Evolutionary conservation across 345 rosid genomes (phyloP), one percentile per base, ranked within the genome.

Genomic region (Salix arbutifolia): DNA sequence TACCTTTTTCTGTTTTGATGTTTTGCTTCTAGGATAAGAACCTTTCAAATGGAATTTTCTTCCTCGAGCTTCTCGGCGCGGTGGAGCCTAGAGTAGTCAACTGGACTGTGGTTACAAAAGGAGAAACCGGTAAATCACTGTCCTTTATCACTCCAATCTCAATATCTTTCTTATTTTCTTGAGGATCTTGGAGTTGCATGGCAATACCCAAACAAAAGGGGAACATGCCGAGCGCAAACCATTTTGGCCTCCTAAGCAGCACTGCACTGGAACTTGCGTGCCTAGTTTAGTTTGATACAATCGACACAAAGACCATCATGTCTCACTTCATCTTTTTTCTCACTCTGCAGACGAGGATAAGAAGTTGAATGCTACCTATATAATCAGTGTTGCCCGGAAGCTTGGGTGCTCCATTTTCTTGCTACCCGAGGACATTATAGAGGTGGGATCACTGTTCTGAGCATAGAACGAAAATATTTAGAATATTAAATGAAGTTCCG

Each of bases 361-460:
- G 95, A 96, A 89, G 91, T 73, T 86, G 82, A 96, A 96, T 81
- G 97, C 99, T 48, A 96, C 94, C 37, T 96, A 96, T 78, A 96
- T 90, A 38, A 96, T 96, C 78, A 96, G 99, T 87, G 98, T 93
- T 80, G 98, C 98, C 13, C 78, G 98, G 46, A 96, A 96, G 89
- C 97, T 96, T 35, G 99, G 99, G 6, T 96, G 99, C 84, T 93
- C 99, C 74, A 92, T 96, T 77, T 96, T 96, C 91, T 84, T 96
- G 88, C 86, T 96, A 78, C 99, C 97, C 35, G 99, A 96, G 87
- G 99, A 96, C 83, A 92, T 96, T 69, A 82, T 96, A 50, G 98
- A 93, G 99, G 99, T 95, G 76, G 46, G 73, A 46, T 8, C 42
- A 8, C 40, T 70, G 3, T 40, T 58, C 21, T 30, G 61, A 75